Evolutionary conservation across 139 green algal genomes (phyloP), one percentile per base, ranked within the genome.

Genomic region (Pseudopediastrum boryanum): DNA sequence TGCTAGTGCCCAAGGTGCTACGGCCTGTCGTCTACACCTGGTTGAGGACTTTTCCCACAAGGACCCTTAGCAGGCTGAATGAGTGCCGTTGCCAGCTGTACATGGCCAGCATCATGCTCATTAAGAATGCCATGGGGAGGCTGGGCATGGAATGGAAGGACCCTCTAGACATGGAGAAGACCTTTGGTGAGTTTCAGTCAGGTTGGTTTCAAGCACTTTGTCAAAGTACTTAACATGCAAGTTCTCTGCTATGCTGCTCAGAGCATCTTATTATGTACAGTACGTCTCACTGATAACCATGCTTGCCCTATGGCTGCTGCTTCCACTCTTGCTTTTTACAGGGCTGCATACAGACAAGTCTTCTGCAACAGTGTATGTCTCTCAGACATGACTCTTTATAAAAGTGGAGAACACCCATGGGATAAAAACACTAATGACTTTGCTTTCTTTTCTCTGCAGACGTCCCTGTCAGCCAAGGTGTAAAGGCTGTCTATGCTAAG

Each of bases 151-250:
- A 48, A 2, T 81, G 65, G 38, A 12, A 46, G 41, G 74, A 81
- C 33, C 46, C 72, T 13, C 12, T 81, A 0, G 19, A 72, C 35
- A 73, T 81, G 61, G 27, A 27, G 5, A 44, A 44, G 7, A 9
- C 35, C 21, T 81, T 81, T 58, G 74, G 74, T 81, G 62, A 63
- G 72, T 67, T 8, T 29, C 23, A 2, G n/a, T n/a, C n/a, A n/a
- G n/a, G n/a, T n/a, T n/a, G n/a, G n/a, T n/a, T n/a, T n/a, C n/a
- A n/a, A n/a, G n/a, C n/a, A n/a, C n/a, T n/a, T n/a, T n/a, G n/a
- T n/a, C n/a, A n/a, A n/a, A n/a, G n/a, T n/a, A n/a, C n/a, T n/a
- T n/a, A n/a, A n/a, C n/a, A n/a, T n/a, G n/a, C n/a, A n/a, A n/a
- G n/a, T n/a, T n/a, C n/a, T n/a, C n/a, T n/a, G n/a, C n/a, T n/a